phyloP scores from a whole-genome alignment of 2,329 filamentous ascomycete species.

The Pyricularia grisea region DNA sequence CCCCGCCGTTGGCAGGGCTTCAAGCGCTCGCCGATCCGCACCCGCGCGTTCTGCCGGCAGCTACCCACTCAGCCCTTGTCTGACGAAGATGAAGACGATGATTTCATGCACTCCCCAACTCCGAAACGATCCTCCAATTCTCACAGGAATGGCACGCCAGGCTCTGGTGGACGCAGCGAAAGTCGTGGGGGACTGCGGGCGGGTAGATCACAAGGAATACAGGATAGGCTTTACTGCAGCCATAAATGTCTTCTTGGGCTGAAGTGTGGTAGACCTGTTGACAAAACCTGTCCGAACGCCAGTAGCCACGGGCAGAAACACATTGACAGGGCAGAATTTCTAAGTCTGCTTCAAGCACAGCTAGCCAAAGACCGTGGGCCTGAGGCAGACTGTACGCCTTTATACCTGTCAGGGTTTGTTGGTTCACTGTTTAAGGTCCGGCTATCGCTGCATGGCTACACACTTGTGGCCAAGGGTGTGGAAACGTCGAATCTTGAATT shows the following conservation, averaged over 20 bases:
- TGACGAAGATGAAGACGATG: too few relatives aligned
- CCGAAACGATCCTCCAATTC: too few relatives aligned
- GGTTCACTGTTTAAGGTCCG: too few relatives aligned
- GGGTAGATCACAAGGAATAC: neutral
- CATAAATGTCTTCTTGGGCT: neutral
- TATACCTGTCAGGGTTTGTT: constrained; percentile 18
- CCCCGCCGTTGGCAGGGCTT: neutral
- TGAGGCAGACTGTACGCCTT: constrained; percentile 18
- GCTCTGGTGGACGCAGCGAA: neutral
- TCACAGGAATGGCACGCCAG: neutral
- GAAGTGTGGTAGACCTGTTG: neutral
- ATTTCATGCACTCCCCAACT: too few relatives aligned
- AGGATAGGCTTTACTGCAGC: neutral
- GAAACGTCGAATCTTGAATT: constrained; percentile 7
- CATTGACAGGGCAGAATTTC: constrained; percentile 17
- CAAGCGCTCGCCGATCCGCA: constrained; percentile 9
- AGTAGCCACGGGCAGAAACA: constrained; percentile 15
- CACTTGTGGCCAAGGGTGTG: too few relatives aligned
- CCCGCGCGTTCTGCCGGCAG: too few relatives aligned
- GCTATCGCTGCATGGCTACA: too few relatives aligned
- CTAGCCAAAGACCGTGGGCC: constrained; percentile 10
- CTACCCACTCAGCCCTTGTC: too few relatives aligned
- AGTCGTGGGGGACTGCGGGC: neutral
- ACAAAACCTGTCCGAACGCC: neutral
- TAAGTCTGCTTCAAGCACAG: constrained; percentile 11